phyloP scores from a whole-genome alignment of 345 rosid species.

The Triadica sebifera region DNA sequence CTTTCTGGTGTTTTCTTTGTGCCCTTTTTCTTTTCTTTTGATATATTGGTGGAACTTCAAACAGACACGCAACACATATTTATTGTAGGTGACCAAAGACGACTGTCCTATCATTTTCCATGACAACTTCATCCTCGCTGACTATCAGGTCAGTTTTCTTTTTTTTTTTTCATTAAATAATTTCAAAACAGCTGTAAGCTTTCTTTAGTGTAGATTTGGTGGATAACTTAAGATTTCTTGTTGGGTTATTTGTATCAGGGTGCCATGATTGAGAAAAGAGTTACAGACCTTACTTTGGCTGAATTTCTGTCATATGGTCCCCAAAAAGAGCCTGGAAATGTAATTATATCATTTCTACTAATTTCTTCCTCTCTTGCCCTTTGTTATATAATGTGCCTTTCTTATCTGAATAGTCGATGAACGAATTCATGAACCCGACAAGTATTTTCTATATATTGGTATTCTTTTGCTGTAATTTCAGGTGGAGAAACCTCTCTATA shows the following conservation, averaged over 20 bases:
- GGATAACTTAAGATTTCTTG: background rate
- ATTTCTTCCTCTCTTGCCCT: background rate
- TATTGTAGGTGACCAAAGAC: constrained; percentile 30
- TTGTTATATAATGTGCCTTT: background rate
- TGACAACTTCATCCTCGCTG: constrained; percentile 33
- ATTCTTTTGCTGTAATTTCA: background rate
- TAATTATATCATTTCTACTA: background rate
- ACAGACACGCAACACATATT: background rate
- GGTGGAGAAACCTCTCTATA: constrained; percentile 46
- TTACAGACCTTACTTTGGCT: constrained; percentile 21
- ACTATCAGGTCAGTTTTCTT: constrained; percentile 12
- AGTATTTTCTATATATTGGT: too few relatives aligned
- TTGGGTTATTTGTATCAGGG: constrained; percentile 13
- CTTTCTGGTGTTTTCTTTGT: too few relatives aligned
- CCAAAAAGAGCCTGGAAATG: constrained; percentile 20
- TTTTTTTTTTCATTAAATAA: background rate
- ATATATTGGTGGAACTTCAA: background rate
- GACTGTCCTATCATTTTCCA: constrained; percentile 32
- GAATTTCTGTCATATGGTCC: constrained; percentile 29
- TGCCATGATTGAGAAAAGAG: constrained; percentile 20
- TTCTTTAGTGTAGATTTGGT: too few relatives aligned
- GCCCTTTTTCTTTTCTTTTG: too few relatives aligned
- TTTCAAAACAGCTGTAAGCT: background rate
- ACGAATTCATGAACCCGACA: too few relatives aligned
- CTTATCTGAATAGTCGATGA: too few relatives aligned